These are phyloP conservation scores for Mycena maculata DNA, from an alignment of 768 basidiomycete species.

Conservation along the genomic window DNA sequence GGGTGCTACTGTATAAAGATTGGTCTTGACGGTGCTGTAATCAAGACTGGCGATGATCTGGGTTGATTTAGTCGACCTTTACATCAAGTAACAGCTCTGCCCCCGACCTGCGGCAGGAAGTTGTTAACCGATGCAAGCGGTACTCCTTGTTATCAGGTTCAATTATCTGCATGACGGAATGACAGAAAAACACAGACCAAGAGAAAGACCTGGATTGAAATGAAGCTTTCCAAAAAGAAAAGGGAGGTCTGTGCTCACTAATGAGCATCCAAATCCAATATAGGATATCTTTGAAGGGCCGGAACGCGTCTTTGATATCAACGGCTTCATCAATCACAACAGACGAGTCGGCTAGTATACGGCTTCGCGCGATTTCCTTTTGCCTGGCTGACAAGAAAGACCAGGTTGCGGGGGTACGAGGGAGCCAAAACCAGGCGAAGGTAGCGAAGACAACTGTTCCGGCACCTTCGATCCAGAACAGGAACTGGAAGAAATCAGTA, in stretches of 20 bases:
- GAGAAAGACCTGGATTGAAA: conserved; percentile 22
- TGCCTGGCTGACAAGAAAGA: conserved; percentile 49
- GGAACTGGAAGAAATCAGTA: conserved; percentile 42
- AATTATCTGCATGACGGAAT: background rate
- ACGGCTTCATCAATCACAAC: conserved; percentile 55
- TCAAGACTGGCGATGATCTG: conserved; percentile 33
- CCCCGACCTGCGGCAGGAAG: conserved; percentile 57
- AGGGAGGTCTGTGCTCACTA: conserved; percentile 32
- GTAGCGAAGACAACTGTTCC: conserved; percentile 55
- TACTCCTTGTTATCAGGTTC: conserved; percentile 45
- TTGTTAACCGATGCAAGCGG: conserved; percentile 65
- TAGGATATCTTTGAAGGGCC: conserved; percentile 56
- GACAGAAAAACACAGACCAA: conserved; percentile 13
- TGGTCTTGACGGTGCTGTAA: conserved; percentile 56
- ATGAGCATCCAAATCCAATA: conserved; percentile 64
- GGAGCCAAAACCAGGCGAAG: conserved; percentile 61
- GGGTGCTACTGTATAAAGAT: conserved; percentile 64
- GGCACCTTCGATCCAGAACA: conserved; percentile 66
- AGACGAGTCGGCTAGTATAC: conserved; percentile 61
- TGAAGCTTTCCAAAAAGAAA: background rate
- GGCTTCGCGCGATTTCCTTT: conserved; percentile 53
- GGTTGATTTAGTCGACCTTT: conserved; percentile 51
- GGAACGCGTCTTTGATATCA: conserved; percentile 56
- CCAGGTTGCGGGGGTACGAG: conserved; percentile 57
- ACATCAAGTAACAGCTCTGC: conserved; percentile 44